A percentile compares a stretch with the other conserved stretches of the same genome.
Evolutionary conservation across 23 red algal genomes (phyloP).

Genomic region (Cyanidioschyzon merolae): DNA sequence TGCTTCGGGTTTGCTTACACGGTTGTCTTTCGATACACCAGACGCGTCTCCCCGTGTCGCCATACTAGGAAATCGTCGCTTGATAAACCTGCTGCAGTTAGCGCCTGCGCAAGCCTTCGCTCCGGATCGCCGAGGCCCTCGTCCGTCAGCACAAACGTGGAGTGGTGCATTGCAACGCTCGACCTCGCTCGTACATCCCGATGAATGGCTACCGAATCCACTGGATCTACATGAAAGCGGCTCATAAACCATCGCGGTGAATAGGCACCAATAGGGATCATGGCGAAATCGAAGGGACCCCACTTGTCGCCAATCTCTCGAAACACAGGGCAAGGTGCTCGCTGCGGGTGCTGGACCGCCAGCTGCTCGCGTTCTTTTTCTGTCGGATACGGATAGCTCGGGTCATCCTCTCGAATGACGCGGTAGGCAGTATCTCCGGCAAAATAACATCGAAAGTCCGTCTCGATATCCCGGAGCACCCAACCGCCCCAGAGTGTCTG

Average conservation of each 20-base stretch:
- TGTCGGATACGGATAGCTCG: constrained; percentile 8
- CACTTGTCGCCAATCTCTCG: neutral
- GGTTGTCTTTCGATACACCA: neutral
- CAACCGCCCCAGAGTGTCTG: constrained; percentile 10
- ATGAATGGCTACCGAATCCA: constrained; percentile 30
- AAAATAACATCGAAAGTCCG: neutral
- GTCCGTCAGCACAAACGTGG: constrained; percentile 35
- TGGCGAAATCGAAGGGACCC: constrained; percentile 28
- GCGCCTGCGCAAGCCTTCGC: neutral
- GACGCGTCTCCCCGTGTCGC: constrained; percentile 9
- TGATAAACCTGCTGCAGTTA: neutral
- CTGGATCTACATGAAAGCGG: constrained; percentile 24
- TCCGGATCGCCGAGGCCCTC: constrained; percentile 26
- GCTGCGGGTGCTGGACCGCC: neutral
- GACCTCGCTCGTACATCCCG: constrained; percentile 18
- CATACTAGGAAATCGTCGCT: neutral
- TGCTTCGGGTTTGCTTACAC: neutral
- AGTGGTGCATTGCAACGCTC: constrained; percentile 28
- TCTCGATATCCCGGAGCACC: neutral
- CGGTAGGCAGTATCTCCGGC: constrained; percentile 9
- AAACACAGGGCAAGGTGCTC: neutral
- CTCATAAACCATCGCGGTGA: constrained; percentile 37
- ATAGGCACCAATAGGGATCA: constrained; percentile 48
- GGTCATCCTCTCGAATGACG: neutral
- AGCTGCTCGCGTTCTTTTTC: neutral